Conservation (phyloP, 345 rosid species). For the Dipteronia sinensis region DNA sequence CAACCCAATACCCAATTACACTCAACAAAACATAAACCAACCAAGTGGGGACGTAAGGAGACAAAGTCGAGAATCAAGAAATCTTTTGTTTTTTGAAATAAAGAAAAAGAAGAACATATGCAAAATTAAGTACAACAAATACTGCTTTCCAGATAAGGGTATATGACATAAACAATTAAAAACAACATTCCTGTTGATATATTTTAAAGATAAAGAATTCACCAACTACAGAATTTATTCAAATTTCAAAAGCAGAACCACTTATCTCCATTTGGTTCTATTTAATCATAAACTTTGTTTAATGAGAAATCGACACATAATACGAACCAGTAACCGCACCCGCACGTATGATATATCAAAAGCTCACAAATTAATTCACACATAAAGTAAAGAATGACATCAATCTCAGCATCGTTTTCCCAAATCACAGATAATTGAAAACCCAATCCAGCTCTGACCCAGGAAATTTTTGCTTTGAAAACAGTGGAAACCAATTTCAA, state of each 20-base stretch:
- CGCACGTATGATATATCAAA: not conserved
- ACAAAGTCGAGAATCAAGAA: slow-evolving; percentile 1
- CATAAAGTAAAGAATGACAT: not conserved
- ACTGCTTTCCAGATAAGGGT: not conserved
- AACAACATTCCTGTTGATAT: not conserved
- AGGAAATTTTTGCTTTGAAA: not conserved
- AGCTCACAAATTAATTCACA: not conserved
- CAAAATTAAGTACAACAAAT: not conserved
- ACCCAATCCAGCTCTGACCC: slow-evolving; percentile 18
- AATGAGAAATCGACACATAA: not conserved
- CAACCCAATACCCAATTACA: slow-evolving; percentile 34
- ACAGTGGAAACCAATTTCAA: not conserved
- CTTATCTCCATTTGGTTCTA: not conserved
- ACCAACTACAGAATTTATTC: slow-evolving; percentile 5
- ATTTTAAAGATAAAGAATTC: not conserved
- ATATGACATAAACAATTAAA: not conserved
- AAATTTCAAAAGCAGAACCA: not conserved
- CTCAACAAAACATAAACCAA: slow-evolving; percentile 28
- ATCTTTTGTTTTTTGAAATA: slow-evolving; percentile 23
- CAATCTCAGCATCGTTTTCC: not conserved
- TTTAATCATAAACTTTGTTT: not conserved
- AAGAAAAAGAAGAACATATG: slow-evolving; percentile 16
- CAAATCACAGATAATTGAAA: slow-evolving; percentile 6
- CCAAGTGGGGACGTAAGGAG: slow-evolving; percentile 30
- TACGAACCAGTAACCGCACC: not conserved